These are phyloP conservation scores for Aristolochia contorta DNA, from an alignment of 164 flowering plant genomes.

Conservation along the genomic window DNA sequence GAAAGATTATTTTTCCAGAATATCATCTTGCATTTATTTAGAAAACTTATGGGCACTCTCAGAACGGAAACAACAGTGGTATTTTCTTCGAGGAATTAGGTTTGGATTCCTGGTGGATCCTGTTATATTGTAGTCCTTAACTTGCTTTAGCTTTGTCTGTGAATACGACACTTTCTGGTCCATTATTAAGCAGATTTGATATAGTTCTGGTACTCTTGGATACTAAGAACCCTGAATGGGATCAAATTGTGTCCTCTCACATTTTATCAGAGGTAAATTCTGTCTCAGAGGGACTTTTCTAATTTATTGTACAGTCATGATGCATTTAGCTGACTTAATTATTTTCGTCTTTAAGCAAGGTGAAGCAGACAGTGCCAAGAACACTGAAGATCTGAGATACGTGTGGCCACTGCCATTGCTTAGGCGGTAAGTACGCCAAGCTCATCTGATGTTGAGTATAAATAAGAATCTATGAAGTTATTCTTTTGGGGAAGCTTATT, in stretches of 20 bases:
- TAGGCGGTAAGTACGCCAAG: constrained; percentile 39
- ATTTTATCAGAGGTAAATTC: constrained; percentile 71
- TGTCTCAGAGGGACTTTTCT: background rate
- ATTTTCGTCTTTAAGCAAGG: constrained; percentile 24
- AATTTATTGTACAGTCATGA: background rate
- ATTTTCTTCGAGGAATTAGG: background rate
- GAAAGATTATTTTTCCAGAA: too few relatives aligned
- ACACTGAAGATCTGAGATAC: constrained; percentile 29
- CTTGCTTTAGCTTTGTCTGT: constrained; percentile 73
- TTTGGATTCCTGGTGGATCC: background rate
- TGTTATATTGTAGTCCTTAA: constrained; percentile 22
- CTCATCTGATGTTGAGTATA: too few relatives aligned
- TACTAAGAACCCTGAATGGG: constrained; percentile 97
- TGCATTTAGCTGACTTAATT: background rate
- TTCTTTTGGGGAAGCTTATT: background rate
- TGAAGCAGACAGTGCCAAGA: constrained; percentile 27
- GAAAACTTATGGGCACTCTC: too few relatives aligned
- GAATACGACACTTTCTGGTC: constrained; percentile 94
- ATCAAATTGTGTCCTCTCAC: constrained; percentile 90
- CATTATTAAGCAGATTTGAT: constrained; percentile 94
- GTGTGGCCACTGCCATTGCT: constrained; percentile 77
- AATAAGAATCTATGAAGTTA: background rate
- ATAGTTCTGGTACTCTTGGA: constrained; percentile 91
- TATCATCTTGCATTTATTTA: too few relatives aligned
- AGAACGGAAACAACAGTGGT: background rate